phyloP scores from a whole-genome alignment of 164 flowering plant species.

The Stephania cephalantha region DNA sequence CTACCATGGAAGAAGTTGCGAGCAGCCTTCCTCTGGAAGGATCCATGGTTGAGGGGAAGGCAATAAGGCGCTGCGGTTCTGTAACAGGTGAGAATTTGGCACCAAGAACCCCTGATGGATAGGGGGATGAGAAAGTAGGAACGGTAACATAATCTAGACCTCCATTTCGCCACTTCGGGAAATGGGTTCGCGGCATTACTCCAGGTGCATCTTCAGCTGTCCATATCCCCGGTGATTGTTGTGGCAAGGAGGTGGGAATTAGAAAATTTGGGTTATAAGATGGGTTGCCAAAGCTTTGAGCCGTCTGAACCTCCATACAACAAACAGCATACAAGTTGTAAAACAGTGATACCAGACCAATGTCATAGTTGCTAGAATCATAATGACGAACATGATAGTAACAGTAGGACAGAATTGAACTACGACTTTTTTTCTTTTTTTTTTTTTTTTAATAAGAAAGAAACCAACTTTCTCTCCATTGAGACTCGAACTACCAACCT shows the following conservation, averaged over 20 bases:
- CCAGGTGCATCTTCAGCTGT: slow-evolving; percentile 31
- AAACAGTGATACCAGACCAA: background rate
- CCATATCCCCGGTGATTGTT: slow-evolving; percentile 34
- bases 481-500: no score
- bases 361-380: background rate
- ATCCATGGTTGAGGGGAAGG: slow-evolving; percentile 18
- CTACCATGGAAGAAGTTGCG: slow-evolving; percentile 24
- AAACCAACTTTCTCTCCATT: no score
- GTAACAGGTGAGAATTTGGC: slow-evolving; percentile 25
- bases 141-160: slow-evolving; percentile 24
- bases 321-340: slow-evolving; percentile 6
- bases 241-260: slow-evolving; percentile 22
- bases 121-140: slow-evolving; percentile 19
- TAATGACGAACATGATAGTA: background rate
- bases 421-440: no score
- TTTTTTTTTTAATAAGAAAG: no score
- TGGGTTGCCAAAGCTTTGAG: slow-evolving; percentile 26
- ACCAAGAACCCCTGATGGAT: slow-evolving; percentile 25
- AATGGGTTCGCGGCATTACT: slow-evolving; percentile 17
- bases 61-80: slow-evolving; percentile 30
- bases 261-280: slow-evolving; percentile 14
- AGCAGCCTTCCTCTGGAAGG: slow-evolving; percentile 21
- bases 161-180: slow-evolving; percentile 39
- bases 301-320: slow-evolving; percentile 32
- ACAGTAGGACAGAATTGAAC: no score